Conservation (phyloP, 768 basidiomycete species). For the Brasilioporus rufonigricans region DNA sequence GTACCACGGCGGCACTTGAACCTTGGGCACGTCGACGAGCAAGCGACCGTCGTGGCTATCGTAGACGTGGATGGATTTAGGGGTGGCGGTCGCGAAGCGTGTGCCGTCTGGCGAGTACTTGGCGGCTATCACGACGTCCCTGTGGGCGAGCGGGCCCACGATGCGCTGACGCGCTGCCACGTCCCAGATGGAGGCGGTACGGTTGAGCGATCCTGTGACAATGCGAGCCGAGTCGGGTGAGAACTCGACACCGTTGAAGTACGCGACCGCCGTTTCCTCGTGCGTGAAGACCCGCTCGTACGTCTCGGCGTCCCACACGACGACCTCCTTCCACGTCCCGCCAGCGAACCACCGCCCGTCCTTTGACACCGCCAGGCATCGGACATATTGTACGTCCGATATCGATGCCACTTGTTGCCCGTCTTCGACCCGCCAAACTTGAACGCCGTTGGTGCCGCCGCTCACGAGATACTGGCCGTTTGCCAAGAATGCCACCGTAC, state of each 20-base stretch:
- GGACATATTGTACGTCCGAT: neutral
- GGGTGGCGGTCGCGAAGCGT: neutral
- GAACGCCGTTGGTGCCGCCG: neutral
- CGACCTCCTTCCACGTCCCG: neutral
- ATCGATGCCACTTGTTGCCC: neutral
- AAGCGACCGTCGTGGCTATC: neutral
- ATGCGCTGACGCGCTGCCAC: neutral
- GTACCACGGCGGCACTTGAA: neutral
- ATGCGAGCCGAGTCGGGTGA: neutral
- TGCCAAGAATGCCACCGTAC: neutral
- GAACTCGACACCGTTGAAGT: neutral
- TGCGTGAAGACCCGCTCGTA: neutral
- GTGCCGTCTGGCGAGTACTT: neutral
- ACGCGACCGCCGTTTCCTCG: neutral
- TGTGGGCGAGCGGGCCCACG: neutral
- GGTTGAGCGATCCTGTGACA: neutral
- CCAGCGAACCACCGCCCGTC: conserved; percentile 5
- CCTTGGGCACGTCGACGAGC: neutral
- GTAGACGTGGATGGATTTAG: neutral
- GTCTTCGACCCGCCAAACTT: neutral
- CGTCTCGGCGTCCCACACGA: conserved; percentile 1
- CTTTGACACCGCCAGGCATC: conserved; percentile 6
- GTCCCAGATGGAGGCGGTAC: neutral
- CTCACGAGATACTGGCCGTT: neutral
- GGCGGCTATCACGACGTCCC: neutral